These are phyloP conservation scores for Pyrenochaeta sp. DNA, from an alignment of 2,329 filamentous ascomycete genomes.

Conservation along the genomic window DNA sequence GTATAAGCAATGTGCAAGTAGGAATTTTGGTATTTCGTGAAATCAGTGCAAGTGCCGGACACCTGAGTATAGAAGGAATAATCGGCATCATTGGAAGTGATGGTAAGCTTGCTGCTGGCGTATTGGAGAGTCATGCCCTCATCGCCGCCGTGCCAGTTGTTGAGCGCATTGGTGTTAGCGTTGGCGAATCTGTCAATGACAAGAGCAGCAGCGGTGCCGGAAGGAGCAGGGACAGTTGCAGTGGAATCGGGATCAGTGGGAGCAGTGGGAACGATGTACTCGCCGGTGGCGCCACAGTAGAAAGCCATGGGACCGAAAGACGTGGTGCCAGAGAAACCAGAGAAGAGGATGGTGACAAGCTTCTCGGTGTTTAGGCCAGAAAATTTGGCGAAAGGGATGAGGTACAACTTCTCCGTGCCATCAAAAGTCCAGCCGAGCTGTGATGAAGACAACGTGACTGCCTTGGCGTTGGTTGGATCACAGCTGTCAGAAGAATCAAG, in stretches of 20 bases:
- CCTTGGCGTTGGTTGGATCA: conserved; percentile 49
- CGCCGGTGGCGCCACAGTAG: conserved; percentile 64
- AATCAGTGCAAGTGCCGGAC: conserved; percentile 63
- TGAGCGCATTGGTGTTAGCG: conserved; percentile 64
- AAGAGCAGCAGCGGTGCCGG: conserved; percentile 57
- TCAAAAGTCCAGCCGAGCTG: conserved; percentile 69
- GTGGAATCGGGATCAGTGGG: conserved; percentile 53
- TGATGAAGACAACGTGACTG: conserved; percentile 52
- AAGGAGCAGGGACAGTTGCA: conserved; percentile 60
- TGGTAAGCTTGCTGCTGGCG: conserved; percentile 61
- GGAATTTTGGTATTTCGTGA: conserved; percentile 62
- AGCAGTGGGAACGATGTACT: conserved; percentile 59
- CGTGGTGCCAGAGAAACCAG: conserved; percentile 56
- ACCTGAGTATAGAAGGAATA: conserved; percentile 69
- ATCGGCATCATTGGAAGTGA: conserved; percentile 68
- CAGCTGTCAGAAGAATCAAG: conserved; percentile 59
- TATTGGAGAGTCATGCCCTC: conserved; percentile 65
- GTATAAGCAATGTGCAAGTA: conserved; percentile 72
- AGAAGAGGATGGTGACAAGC: conserved; percentile 62
- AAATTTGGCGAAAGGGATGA: conserved; percentile 64
- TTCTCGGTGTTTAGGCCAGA: conserved; percentile 60
- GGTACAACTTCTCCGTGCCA: conserved; percentile 67
- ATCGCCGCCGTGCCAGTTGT: conserved; percentile 72
- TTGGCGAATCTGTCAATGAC: conserved; percentile 70
- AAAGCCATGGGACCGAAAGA: conserved; percentile 66